Evolutionary conservation across 495 filamentous ascomycete genomes (phyloP), one percentile per base, ranked within the genome.

Genomic region (Pseudevernia furfuracea): DNA sequence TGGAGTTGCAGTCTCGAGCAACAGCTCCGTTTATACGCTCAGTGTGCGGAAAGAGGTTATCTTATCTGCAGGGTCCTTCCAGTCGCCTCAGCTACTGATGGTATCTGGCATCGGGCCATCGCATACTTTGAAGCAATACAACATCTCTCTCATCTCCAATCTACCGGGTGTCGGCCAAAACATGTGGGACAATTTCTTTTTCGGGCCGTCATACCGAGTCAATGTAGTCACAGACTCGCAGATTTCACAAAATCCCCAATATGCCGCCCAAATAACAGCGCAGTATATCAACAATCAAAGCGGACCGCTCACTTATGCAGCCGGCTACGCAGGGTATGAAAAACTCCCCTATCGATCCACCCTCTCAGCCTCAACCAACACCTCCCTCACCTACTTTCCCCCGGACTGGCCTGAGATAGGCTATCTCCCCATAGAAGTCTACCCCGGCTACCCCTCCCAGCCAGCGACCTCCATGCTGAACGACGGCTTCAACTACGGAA

Each of bases 401-500:
- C 15, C 62, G 0, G 83, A 86, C 67, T 87, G 84, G 84, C 85
- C 84, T 0, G 82, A 86, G 34, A 62, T 84, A n/a, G 81, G 84
- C 59, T 76, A 74, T 60, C 36, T 79, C 25, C 28, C 63, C 32
- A 34, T 62, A 34, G 48, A 32, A 46, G 67, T 53, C 39, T 74
- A 64, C 62, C 49, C 70, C 32, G 74, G 74, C 56, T 62, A 66
- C 30, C 66, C 60, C 34, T 60, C 30, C 6, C 49, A 71, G 30
- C 58, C 57, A 34, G 21, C 34, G 2, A 60, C 76, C 70, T 77
- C 76, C 59, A 62, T 75, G n/a, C 73, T 76, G 0, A 68, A 69
- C 21, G 74, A 75, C 23, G 76, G 72, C 8, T 77, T 72, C 59
- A 79, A 80, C 59, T 79, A 77, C 64, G 81, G 76, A 0, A 70